Evolutionary conservation across 1,139 yeast species (phyloP).

Genomic region (Scheffersomyces cryptocercus): DNA sequence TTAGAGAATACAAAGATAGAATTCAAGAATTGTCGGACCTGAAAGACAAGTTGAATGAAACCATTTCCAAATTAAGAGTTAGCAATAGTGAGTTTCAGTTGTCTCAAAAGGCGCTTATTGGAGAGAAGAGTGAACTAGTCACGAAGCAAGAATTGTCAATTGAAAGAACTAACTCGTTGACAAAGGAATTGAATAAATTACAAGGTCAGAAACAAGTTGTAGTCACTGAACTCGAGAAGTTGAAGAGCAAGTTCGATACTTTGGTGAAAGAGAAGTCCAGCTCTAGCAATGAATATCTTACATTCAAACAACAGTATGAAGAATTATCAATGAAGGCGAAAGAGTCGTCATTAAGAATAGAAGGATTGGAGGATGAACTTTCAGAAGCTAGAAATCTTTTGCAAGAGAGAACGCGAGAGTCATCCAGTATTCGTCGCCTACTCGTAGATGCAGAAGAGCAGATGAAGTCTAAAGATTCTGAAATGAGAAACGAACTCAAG

Average conservation of each 20-base stretch:
- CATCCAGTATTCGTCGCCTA: constrained; percentile 68
- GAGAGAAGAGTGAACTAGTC: constrained; percentile 39
- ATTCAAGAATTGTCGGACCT: constrained; percentile 39
- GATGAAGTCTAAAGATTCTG: constrained; percentile 45
- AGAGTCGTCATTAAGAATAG: constrained; percentile 62
- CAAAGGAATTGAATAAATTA: constrained; percentile 30
- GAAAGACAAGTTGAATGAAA: constrained; percentile 37
- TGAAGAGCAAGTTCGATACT: constrained; percentile 53
- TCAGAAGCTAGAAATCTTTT: constrained; percentile 69
- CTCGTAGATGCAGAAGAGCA: constrained; percentile 68
- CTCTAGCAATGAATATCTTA: constrained; percentile 57
- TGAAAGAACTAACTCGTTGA: constrained; percentile 34
- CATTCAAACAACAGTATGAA: constrained; percentile 71
- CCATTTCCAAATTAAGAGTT: constrained; percentile 43
- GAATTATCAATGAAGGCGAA: constrained; percentile 69
- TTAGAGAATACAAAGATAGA: constrained; percentile 42
- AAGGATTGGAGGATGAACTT: constrained; percentile 77
- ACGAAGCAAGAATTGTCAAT: constrained; percentile 41
- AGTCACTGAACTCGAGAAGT: constrained; percentile 49
- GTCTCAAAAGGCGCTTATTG: constrained; percentile 32
- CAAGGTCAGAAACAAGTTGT: constrained; percentile 55
- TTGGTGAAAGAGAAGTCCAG: constrained; percentile 46
- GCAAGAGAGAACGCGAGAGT: constrained; percentile 80
- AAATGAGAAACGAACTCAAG: constrained; percentile 28
- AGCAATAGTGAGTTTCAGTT: constrained; percentile 44